These are phyloP conservation scores for Candida xyloterini DNA, from an alignment of 805 yeast species.

Conservation along the genomic window DNA sequence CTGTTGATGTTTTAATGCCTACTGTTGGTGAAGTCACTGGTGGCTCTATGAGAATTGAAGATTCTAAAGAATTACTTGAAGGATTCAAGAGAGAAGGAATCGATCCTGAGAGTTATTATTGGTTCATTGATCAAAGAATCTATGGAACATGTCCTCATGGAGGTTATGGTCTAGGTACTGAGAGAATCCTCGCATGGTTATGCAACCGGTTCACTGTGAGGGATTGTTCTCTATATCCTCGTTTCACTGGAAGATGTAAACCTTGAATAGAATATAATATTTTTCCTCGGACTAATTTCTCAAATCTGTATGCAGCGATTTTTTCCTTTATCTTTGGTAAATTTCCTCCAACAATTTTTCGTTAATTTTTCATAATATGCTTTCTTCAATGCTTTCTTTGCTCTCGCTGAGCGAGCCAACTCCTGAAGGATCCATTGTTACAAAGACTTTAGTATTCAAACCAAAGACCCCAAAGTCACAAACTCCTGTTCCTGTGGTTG, in stretches of 20 bases:
- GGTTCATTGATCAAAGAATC: conserved; percentile 94
- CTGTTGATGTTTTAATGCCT: conserved; percentile 98
- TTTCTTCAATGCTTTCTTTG: conserved; percentile 65
- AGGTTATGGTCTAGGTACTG: conserved; percentile 98
- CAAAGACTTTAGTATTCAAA: conserved; percentile 82
- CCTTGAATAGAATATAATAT: conserved; percentile 49
- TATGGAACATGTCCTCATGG: conserved; percentile 99
- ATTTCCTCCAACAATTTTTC: conserved; percentile 4
- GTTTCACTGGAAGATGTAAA: conserved; percentile 96
- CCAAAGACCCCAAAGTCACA: conserved; percentile 87
- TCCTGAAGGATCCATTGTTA: conserved; percentile 48
- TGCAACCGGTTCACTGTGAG: conserved; percentile 97
- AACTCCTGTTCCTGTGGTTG: conserved; percentile 73
- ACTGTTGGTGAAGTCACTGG: conserved; percentile 99
- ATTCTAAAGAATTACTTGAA: conserved; percentile 75
- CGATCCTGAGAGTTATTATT: conserved; percentile 80
- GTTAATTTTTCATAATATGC: conserved; percentile 13
- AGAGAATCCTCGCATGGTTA: conserved; percentile 97
- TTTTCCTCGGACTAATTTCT: background rate
- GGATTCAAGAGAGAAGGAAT: conserved; percentile 94
- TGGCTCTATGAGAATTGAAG: conserved; percentile 96
- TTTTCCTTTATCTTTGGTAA: conserved; percentile 1
- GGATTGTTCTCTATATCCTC: conserved; percentile 96
- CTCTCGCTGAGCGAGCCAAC: conserved; percentile 58
- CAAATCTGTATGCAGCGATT: background rate